Base-by-base conservation (phyloP, 208 protist species). In the Trypanosoma lewisi region DNA sequence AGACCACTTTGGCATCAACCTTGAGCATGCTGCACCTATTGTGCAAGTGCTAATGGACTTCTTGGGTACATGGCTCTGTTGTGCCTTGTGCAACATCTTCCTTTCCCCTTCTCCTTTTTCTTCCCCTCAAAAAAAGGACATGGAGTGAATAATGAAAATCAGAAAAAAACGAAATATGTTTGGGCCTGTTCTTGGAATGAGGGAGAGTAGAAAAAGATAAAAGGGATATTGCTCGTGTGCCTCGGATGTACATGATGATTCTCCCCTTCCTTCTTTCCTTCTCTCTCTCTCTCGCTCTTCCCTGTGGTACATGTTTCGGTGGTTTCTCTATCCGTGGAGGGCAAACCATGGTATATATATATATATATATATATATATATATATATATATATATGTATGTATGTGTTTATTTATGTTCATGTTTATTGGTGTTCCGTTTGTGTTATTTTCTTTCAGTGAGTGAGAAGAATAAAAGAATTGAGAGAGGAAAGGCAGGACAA, bases 1-100 rank as follows among this genome's bases (percentile, higher is more conserved):
- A 16, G 19, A 21, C 2, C 47, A 36, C n/a, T 51, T 45, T 23
- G 52, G 48, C 16, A 3, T 70, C 7, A 59, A 73, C 45, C 47
- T 65, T 49, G 76, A 79, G 25, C 58, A 78, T 36, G 71, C 70
- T 12, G 76, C 66, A 2, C 70, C 76, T 2, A 67, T 67, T 17
- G 76, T 82, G 37, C 76, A 82, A 42, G 73, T 79, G 28, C 2
- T 77, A 33, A 82, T 82, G 76, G 76, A 82, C 55, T 44, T 82
- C 17, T 19, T 75, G 17, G 76, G 76, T n/a, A 74, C 76, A 25
- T 61, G 69, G 51, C 52, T 82, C n/a, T 75, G 71, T 19, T 82
- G 76, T 47, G 49, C 45, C 12, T 67, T 42, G n/a, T 77, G 58
- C 36, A 56, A 49, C 34, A 39, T 36, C 9, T 27, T 67, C 16